phyloP scores from a whole-genome alignment of 495 filamentous ascomycete species.

The Entonaema liquescens region DNA sequence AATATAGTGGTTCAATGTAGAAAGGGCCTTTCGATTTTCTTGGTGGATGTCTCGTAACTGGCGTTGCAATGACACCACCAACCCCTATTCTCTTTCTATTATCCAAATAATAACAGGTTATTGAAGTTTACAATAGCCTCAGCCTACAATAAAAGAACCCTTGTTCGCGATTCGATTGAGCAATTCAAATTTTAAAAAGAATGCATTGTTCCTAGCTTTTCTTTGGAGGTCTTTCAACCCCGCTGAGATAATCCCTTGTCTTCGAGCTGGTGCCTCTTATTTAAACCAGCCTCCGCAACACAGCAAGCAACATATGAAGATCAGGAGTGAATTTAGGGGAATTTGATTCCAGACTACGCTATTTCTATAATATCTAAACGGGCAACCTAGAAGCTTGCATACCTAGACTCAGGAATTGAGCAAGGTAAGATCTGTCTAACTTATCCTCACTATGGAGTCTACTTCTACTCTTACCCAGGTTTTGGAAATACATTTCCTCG shows the following conservation, averaged over 20 bases:
- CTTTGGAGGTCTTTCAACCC: neutral
- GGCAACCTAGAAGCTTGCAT: neutral
- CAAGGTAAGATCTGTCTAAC: too few relatives aligned
- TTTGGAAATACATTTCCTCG: slow-evolving; percentile 32
- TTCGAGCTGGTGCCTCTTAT: neutral
- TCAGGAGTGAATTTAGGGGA: neutral
- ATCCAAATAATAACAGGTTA: neutral
- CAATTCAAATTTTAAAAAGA: neutral
- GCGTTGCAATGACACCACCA: too few relatives aligned
- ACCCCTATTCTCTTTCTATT: too few relatives aligned
- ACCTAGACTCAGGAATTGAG: too few relatives aligned
- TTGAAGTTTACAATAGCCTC: neutral
- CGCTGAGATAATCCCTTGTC: neutral
- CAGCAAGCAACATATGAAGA: neutral
- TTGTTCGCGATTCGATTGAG: neutral
- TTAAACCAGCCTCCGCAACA: neutral
- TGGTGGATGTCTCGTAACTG: too few relatives aligned
- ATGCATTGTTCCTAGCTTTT: neutral
- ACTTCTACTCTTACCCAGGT: neutral
- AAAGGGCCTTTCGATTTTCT: too few relatives aligned
- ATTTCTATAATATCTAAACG: neutral
- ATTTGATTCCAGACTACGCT: neutral
- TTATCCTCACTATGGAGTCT: slow-evolving; percentile 17
- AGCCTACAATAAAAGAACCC: neutral
- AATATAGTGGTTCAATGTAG: too few relatives aligned